phyloP scores from a whole-genome alignment of 768 basidiomycete species.

The Leucocoprinus birnbaumii region DNA sequence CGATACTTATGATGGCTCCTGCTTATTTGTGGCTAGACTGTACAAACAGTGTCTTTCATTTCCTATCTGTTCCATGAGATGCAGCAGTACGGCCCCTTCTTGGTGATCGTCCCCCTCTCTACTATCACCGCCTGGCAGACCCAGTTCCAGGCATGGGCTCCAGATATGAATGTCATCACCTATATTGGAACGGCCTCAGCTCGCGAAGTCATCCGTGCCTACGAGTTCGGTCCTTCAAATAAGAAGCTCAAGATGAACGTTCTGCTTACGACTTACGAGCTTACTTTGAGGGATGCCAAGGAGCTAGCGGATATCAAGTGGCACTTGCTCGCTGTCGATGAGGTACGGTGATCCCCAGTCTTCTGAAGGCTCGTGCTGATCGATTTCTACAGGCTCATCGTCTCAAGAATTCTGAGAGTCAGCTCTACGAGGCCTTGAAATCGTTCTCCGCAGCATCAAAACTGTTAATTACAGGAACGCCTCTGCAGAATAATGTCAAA shows the following conservation, averaged over 20 bases:
- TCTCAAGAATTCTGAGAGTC: slow-evolving; percentile 96
- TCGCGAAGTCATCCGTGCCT: slow-evolving; percentile 87
- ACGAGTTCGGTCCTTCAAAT: slow-evolving; percentile 86
- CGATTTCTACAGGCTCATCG: slow-evolving; percentile 74
- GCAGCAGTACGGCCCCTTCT: slow-evolving; percentile 94
- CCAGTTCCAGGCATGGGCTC: slow-evolving; percentile 93
- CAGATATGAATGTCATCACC: slow-evolving; percentile 93
- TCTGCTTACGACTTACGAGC: slow-evolving; percentile 93
- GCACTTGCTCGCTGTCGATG: slow-evolving; percentile 96
- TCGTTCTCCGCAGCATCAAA: slow-evolving; percentile 90
- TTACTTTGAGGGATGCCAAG: slow-evolving; percentile 85
- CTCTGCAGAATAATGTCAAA: slow-evolving; percentile 98
- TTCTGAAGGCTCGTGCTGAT: slow-evolving; percentile 13
- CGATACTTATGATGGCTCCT: slow-evolving; percentile 3
- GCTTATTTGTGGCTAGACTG: slow-evolving; percentile 53
- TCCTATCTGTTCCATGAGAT: slow-evolving; percentile 92
- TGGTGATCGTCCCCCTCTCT: slow-evolving; percentile 96
- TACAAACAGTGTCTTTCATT: slow-evolving; percentile 94
- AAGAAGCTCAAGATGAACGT: slow-evolving; percentile 98
- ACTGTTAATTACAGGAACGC: slow-evolving; percentile 96
- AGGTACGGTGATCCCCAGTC: slow-evolving; percentile 46
- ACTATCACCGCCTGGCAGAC: slow-evolving; percentile 98
- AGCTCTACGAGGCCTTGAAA: slow-evolving; percentile 90
- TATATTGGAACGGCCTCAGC: slow-evolving; percentile 90
- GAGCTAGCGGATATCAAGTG: slow-evolving; percentile 94